Evolutionary conservation across 2,329 filamentous ascomycete species (phyloP).

Genomic region (Rhytidhysteron rufulum): DNA sequence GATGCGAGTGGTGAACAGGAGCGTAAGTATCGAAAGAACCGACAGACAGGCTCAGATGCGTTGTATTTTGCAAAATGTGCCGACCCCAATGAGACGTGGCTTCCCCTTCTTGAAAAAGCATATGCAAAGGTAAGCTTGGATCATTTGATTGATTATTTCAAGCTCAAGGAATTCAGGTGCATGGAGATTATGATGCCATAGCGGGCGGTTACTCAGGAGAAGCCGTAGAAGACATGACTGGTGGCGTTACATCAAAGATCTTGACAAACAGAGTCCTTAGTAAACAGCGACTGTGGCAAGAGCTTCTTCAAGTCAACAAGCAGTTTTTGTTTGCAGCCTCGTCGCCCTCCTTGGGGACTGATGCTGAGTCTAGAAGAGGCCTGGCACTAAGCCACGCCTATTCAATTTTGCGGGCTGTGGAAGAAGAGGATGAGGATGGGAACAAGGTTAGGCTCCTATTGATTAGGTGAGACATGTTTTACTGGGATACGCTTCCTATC

Average conservation of each 20-base stretch:
- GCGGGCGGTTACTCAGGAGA: constrained; percentile 65
- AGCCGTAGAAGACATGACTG: constrained; percentile 56
- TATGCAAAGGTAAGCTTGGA: constrained; percentile 85
- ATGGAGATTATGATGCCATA: constrained; percentile 74
- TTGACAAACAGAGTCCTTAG: constrained; percentile 68
- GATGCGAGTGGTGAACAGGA: constrained; percentile 56
- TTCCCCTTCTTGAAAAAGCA: constrained; percentile 75
- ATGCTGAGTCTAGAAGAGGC: constrained; percentile 51
- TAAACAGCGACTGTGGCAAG: constrained; percentile 78
- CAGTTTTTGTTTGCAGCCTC: constrained; percentile 70
- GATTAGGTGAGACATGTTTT: constrained; percentile 45
- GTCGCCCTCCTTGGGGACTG: constrained; percentile 51
- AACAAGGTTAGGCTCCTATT: constrained; percentile 53
- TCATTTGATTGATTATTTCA: too few relatives aligned
- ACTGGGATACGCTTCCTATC: too few relatives aligned
- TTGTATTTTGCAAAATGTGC: constrained; percentile 74
- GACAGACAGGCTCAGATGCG: constrained; percentile 71
- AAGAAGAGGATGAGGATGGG: constrained; percentile 45
- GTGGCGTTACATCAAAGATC: constrained; percentile 66
- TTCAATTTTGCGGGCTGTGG: constrained; percentile 54
- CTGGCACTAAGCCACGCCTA: constrained; percentile 49
- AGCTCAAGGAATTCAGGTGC: too few relatives aligned
- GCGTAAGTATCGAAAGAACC: constrained; percentile 60
- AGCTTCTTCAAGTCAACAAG: constrained; percentile 73
- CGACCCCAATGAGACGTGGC: constrained; percentile 76